These are phyloP conservation scores for Talaromyces thailandensis DNA, from an alignment of 495 filamentous ascomycete species.

Conservation along the genomic window DNA sequence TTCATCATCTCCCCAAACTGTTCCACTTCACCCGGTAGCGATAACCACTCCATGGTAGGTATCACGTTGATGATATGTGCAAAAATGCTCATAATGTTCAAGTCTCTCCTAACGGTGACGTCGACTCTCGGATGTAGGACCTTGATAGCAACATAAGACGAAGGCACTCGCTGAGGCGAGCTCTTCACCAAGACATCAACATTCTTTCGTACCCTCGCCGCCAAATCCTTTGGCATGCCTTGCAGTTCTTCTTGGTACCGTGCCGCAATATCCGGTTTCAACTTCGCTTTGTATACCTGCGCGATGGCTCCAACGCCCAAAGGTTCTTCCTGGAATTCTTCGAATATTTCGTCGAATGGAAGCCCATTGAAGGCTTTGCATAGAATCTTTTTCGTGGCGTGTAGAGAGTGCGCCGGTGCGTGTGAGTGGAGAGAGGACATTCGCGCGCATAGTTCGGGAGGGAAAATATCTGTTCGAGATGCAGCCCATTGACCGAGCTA, in stretches of 20 bases:
- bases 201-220: constrained; percentile 63
- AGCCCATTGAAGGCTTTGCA: constrained; percentile 70
- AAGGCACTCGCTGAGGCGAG: constrained; percentile 76
- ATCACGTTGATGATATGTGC: constrained; percentile 75
- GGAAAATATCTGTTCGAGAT: constrained; percentile 94
- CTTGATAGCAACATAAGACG: constrained; percentile 91
- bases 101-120: constrained; percentile 74
- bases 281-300: constrained; percentile 92
- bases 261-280: constrained; percentile 69
- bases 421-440: constrained; percentile 96
- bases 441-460: constrained; percentile 79
- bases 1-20: constrained; percentile 99
- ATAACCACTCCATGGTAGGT: constrained; percentile 96
- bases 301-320: constrained; percentile 95
- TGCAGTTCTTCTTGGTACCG: constrained; percentile 47
- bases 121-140: constrained; percentile 92
- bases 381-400: constrained; percentile 70
- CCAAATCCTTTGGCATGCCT: constrained; percentile 43
- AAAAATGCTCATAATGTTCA: constrained; percentile 92
- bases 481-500: constrained; percentile 99
- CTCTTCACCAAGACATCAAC: constrained; percentile 82
- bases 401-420: constrained; percentile 82
- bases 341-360: constrained; percentile 85
- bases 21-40: constrained; percentile 84
- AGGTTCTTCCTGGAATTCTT: constrained; percentile 87